phyloP scores from a whole-genome alignment of 2,329 filamentous ascomycete genomes.

The Colletotrichum simmondsii region DNA sequence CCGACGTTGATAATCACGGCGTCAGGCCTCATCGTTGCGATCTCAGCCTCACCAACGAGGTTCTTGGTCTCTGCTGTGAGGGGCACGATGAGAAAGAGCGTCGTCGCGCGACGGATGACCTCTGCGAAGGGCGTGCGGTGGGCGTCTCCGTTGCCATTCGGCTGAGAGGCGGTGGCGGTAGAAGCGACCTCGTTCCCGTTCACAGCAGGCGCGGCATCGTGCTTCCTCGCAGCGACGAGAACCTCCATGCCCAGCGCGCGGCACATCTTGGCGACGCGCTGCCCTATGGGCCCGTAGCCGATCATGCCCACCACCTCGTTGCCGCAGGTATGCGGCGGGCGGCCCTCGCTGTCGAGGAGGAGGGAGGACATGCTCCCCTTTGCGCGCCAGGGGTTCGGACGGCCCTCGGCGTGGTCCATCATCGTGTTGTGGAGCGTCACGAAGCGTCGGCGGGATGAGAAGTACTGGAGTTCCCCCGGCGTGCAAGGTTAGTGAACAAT shows the following conservation, averaged over 20 bases:
- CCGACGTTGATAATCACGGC: constrained; percentile 42
- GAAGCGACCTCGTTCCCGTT: background rate
- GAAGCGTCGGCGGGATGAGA: constrained; percentile 37
- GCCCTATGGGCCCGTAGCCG: constrained; percentile 41
- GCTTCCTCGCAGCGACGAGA: constrained; percentile 39
- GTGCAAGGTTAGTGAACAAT: background rate
- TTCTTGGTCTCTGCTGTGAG: constrained; percentile 35
- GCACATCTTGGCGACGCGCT: constrained; percentile 38
- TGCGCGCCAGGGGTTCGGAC: constrained; percentile 33
- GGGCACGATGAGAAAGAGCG: constrained; percentile 40
- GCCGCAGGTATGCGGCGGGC: constrained; percentile 39
- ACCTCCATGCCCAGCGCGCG: constrained; percentile 38
- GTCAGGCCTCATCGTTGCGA: constrained; percentile 38
- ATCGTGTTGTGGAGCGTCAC: constrained; percentile 37
- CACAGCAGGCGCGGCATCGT: background rate
- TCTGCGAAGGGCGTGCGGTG: constrained; percentile 35
- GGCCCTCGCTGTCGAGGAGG: constrained; percentile 34
- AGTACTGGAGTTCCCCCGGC: constrained; percentile 30
- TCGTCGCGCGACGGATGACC: constrained; percentile 38
- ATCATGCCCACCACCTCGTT: constrained; percentile 42
- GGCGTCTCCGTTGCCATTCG: background rate
- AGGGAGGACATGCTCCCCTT: constrained; percentile 34
- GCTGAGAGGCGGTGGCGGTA: background rate
- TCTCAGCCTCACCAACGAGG: constrained; percentile 36
- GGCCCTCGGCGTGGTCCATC: constrained; percentile 20